Evolutionary conservation across 805 yeast species (phyloP).

Genomic region (Myxozyma geophila): DNA sequence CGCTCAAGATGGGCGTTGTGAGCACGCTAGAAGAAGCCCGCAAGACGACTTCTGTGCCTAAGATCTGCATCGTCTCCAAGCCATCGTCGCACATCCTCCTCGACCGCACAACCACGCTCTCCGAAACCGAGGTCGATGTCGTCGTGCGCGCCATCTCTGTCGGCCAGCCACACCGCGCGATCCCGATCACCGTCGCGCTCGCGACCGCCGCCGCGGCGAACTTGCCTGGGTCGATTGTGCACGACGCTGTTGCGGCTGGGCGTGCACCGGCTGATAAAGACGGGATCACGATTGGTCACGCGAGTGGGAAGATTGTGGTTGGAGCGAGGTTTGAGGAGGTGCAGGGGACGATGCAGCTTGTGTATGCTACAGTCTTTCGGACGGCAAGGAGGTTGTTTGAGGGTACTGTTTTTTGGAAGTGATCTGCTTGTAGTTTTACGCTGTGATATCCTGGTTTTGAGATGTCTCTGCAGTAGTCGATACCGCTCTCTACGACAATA

Average conservation of each 20-base stretch:
- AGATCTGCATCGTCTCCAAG: slow-evolving; percentile 15
- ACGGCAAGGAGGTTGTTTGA: slow-evolving; percentile 19
- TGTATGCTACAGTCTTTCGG: slow-evolving; percentile 14
- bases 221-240: slow-evolving; percentile 7
- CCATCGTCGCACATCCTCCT: slow-evolving; percentile 9
- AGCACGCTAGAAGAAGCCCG: slow-evolving; percentile 7
- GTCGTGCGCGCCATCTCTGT: slow-evolving; percentile 24
- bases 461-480: not conserved
- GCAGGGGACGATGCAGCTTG: not conserved
- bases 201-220: slow-evolving; percentile 21
- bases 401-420: slow-evolving; percentile 16
- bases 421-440: not conserved
- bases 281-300: slow-evolving; percentile 17
- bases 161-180: slow-evolving; percentile 25
- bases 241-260: not conserved
- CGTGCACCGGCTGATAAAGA: not conserved
- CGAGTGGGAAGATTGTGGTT: slow-evolving; percentile 22
- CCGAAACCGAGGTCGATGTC: slow-evolving; percentile 10
- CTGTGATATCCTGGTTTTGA: not conserved
- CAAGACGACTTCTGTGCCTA: slow-evolving; percentile 8
- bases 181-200: slow-evolving; percentile 19
- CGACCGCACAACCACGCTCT: not conserved
- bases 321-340: slow-evolving; percentile 16
- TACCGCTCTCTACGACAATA: not conserved
- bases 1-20: slow-evolving; percentile 18